Conservation (phyloP, 495 filamentous ascomycete genomes). For the Aspergillus nanangensis region DNA sequence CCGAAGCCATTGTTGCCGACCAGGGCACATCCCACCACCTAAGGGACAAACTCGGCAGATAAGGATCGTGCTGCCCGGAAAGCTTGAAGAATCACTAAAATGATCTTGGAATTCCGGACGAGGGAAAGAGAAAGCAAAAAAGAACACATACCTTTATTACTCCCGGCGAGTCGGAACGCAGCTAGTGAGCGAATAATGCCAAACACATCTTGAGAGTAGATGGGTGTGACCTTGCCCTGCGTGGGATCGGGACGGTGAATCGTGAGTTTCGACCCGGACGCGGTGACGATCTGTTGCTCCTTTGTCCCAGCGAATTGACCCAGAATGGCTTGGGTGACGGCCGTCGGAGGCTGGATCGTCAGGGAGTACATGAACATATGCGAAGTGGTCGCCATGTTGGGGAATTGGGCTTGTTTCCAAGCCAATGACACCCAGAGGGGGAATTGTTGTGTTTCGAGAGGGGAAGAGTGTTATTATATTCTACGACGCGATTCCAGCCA, state of each 20-base stretch:
- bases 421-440: slow-evolving; percentile 9
- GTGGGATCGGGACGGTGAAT: slow-evolving; percentile 82
- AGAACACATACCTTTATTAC: slow-evolving; percentile 95
- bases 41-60: slow-evolving; percentile 29
- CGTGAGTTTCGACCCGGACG: slow-evolving; percentile 83
- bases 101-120: slow-evolving; percentile 58
- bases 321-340: slow-evolving; percentile 82
- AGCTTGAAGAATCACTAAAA: slow-evolving; percentile 93
- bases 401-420: slow-evolving; percentile 17
- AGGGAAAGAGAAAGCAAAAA: slow-evolving; percentile 17
- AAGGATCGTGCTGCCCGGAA: slow-evolving; percentile 48
- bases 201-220: slow-evolving; percentile 90
- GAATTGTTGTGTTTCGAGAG: too few species aligned
- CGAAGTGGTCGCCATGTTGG: slow-evolving; percentile 91
- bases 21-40: slow-evolving; percentile 37
- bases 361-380: slow-evolving; percentile 97
- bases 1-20: slow-evolving; percentile 34
- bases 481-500: slow-evolving; percentile 32
- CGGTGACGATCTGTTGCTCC: slow-evolving; percentile 94
- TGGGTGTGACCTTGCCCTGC: slow-evolving; percentile 76
- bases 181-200: slow-evolving; percentile 87
- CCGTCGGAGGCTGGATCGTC: slow-evolving; percentile 86
- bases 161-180: slow-evolving; percentile 86
- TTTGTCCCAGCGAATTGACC: slow-evolving; percentile 93
- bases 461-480: slow-evolving; percentile 9